phyloP scores from a whole-genome alignment of 75 land plant genomes.

The Chamaecyparis obtusa region DNA sequence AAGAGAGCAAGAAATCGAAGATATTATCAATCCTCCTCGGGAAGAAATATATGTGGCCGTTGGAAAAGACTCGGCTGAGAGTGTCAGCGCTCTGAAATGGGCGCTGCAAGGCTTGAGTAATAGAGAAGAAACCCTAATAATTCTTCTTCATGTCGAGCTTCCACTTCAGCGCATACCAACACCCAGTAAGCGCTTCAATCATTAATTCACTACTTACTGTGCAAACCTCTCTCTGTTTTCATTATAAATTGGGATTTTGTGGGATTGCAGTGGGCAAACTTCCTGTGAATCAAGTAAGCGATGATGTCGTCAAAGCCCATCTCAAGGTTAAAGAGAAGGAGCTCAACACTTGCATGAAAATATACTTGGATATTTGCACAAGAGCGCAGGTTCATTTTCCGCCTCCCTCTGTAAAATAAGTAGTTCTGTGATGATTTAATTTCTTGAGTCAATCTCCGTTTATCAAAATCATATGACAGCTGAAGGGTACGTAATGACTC shows the following conservation, averaged over 20 bases:
- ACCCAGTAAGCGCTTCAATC: neutral
- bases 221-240: neutral
- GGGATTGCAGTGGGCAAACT: neutral
- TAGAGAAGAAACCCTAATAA: neutral
- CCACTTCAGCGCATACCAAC: neutral
- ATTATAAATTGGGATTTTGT: neutral
- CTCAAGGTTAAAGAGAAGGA: neutral
- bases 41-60: slow-evolving; percentile 25
- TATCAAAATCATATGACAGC: no score
- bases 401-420: neutral
- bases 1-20: neutral
- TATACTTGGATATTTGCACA: neutral
- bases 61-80: slow-evolving; percentile 21
- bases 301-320: neutral
- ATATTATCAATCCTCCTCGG: neutral
- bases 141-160: neutral
- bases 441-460: no score
- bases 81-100: slow-evolving; percentile 16
- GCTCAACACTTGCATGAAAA: neutral
- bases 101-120: slow-evolving; percentile 17
- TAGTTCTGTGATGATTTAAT: no score
- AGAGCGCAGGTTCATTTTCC: neutral
- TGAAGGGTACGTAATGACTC: no score
- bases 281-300: neutral
- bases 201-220: neutral